These are phyloP conservation scores for Bipolaris gigantea DNA, from an alignment of 2,329 filamentous ascomycete species.

Conservation along the genomic window DNA sequence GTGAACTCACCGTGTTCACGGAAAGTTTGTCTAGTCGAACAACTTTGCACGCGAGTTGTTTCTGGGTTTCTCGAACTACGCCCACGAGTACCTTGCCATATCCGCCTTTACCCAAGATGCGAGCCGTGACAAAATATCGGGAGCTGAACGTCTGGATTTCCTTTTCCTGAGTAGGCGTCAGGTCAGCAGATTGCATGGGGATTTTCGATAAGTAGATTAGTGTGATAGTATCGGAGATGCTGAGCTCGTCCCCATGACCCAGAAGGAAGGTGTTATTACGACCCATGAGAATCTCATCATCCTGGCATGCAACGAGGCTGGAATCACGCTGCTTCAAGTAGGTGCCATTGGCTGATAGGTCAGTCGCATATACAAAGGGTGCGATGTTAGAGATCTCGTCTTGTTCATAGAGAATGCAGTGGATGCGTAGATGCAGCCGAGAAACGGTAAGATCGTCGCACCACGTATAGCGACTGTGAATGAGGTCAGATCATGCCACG, in stretches of 20 bases:
- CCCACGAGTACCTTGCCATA: slow-evolving; percentile 60
- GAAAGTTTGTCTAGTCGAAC: slow-evolving; percentile 51
- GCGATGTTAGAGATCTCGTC: slow-evolving; percentile 38
- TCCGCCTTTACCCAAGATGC: slow-evolving; percentile 57
- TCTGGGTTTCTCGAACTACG: slow-evolving; percentile 54
- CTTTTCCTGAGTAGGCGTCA: slow-evolving; percentile 37
- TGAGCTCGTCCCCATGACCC: slow-evolving; percentile 49
- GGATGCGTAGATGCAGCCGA: slow-evolving; percentile 50
- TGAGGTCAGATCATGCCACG: slow-evolving; percentile 19
- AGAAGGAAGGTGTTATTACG: slow-evolving; percentile 47
- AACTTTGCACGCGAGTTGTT: slow-evolving; percentile 71
- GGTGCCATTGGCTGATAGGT: slow-evolving; percentile 51
- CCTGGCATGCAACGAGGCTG: slow-evolving; percentile 25
- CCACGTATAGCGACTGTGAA: slow-evolving; percentile 36
- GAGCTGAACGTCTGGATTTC: slow-evolving; percentile 50
- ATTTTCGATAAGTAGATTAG: slow-evolving; percentile 29
- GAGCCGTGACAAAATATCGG: slow-evolving; percentile 54
- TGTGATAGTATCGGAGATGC: slow-evolving; percentile 31
- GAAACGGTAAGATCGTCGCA: slow-evolving; percentile 45
- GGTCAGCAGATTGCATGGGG: slow-evolving; percentile 5
- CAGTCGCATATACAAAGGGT: slow-evolving; percentile 53
- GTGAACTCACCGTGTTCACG: slow-evolving; percentile 8
- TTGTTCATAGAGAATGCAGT: slow-evolving; percentile 52
- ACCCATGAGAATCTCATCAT: slow-evolving; percentile 35
- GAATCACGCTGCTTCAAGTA: slow-evolving; percentile 37